These are phyloP conservation scores for Plasmodium falciparum DNA, from an alignment of 169 alveolate genomes.

Conservation along the genomic window DNA sequence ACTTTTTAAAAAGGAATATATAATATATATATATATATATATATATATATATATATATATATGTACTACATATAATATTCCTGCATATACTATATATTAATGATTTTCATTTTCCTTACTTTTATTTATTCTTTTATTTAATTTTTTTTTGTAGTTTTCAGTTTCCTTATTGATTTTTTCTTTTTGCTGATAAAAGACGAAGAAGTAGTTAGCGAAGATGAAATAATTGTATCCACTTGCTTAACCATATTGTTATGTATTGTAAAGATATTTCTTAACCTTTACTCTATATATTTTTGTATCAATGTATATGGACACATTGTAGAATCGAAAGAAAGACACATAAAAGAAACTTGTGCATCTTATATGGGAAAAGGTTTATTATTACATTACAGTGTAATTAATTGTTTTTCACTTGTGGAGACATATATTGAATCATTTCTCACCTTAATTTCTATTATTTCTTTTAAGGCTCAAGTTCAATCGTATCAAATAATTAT, in stretches of 20 bases:
- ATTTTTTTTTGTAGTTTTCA: constrained; percentile 35
- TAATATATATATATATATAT: constrained; percentile 17
- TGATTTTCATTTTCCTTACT: not conserved
- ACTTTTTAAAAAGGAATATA: not conserved
- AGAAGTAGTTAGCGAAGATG: constrained; percentile 73
- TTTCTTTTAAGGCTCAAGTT: constrained; percentile 52
- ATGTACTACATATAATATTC: not conserved
- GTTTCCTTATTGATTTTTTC: constrained; percentile 56
- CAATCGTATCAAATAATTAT: constrained; percentile 60
- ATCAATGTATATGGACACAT: constrained; percentile 8
- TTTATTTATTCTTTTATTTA: not conserved
- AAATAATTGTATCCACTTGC: constrained; percentile 38
- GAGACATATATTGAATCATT: constrained; percentile 56
- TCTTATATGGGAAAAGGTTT: constrained; percentile 36
- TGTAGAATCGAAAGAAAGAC: constrained; percentile 16
- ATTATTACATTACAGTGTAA: constrained; percentile 14
- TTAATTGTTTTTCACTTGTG: constrained; percentile 33
- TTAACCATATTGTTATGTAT: constrained; percentile 43
- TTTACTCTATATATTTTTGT: constrained; percentile 30
- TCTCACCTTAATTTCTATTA: constrained; percentile 49
- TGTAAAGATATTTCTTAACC: constrained; percentile 29
- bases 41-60: not conserved
- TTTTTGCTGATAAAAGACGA: constrained; percentile 48
- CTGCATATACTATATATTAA: not conserved
- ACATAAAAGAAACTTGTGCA: constrained; percentile 36